Conservation (phyloP, 495 filamentous ascomycete genomes). For the Rhypophila decipiens region DNA sequence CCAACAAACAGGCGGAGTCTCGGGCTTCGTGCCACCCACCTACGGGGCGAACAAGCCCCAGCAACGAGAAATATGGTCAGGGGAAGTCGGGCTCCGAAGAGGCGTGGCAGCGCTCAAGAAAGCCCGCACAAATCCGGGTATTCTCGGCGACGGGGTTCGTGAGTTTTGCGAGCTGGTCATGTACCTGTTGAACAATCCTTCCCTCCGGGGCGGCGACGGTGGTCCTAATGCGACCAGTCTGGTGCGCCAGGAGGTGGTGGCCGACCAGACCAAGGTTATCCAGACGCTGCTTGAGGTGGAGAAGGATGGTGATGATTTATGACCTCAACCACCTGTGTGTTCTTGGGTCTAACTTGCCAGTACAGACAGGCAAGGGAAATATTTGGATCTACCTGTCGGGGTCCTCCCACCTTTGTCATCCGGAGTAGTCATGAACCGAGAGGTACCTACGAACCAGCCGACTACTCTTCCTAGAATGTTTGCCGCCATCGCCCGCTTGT, state of each 20-base stretch:
- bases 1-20: no score
- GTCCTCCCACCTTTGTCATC: no score
- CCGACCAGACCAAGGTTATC: constrained; percentile 29
- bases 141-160: constrained; percentile 37
- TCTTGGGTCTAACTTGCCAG: no score
- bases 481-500: no score
- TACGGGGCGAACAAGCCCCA: neutral
- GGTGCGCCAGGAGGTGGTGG: constrained; percentile 23
- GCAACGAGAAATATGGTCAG: constrained; percentile 24
- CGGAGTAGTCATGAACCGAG: no score
- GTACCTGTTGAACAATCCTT: constrained; percentile 20
- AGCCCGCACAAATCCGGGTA: constrained; percentile 26
- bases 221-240: constrained; percentile 10
- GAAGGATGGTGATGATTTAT: constrained; percentile 3
- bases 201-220: neutral
- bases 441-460: no score
- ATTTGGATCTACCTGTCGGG: no score
- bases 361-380: no score
- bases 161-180: constrained; percentile 41
- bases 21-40: no score
- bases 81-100: constrained; percentile 30
- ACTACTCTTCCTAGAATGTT: no score
- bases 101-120: constrained; percentile 29
- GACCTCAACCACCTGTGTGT: no score
- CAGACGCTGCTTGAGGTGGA: constrained; percentile 30